Evolutionary conservation across 1,284 basidiomycete species (phyloP).

Genomic region (Cerrena zonata): DNA sequence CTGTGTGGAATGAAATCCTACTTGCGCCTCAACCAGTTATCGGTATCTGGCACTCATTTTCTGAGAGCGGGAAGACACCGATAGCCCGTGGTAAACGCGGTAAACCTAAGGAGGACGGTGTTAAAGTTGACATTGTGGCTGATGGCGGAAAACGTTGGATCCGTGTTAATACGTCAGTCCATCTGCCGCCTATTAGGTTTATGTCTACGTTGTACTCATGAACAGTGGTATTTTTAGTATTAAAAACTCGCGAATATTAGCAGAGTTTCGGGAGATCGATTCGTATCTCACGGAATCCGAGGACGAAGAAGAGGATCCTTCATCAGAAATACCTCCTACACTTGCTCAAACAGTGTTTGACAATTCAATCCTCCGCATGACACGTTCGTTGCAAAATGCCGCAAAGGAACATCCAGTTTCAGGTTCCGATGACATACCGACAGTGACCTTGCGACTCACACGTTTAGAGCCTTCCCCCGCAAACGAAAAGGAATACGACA

Average conservation of each 20-base stretch:
- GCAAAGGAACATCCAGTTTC: conserved; percentile 46
- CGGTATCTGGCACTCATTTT: conserved; percentile 53
- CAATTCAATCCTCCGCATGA: conserved; percentile 67
- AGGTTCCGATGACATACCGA: conserved; percentile 26
- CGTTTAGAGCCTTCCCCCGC: conserved; percentile 52
- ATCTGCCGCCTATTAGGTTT: conserved; percentile 1
- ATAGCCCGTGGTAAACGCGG: conserved; percentile 16
- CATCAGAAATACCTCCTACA: conserved; percentile 25
- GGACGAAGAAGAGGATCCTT: conserved; percentile 38
- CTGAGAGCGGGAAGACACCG: conserved; percentile 16
- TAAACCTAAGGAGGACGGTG: conserved; percentile 34
- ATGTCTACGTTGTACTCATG: conserved; percentile 1
- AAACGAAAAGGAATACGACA: conserved; percentile 36
- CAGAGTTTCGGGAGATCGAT: conserved; percentile 77
- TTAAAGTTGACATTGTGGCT: conserved; percentile 78
- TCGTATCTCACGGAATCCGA: conserved; percentile 71
- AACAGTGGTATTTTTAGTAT: conserved; percentile 43
- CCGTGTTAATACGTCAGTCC: conserved; percentile 76
- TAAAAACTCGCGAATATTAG: conserved; percentile 67
- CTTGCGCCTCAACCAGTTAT: conserved; percentile 52
- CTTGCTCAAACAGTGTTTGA: conserved; percentile 53
- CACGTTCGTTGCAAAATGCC: conserved; percentile 54
- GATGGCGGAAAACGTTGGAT: conserved; percentile 72
- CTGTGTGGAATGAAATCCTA: conserved; percentile 72
- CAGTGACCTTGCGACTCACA: conserved; percentile 62